A percentile compares a stretch with the other conserved stretches of the same genome.
These are phyloP conservation scores for Sclerotinia subarctica DNA, from an alignment of 2,329 filamentous ascomycete genomes.

Conservation along the genomic window DNA sequence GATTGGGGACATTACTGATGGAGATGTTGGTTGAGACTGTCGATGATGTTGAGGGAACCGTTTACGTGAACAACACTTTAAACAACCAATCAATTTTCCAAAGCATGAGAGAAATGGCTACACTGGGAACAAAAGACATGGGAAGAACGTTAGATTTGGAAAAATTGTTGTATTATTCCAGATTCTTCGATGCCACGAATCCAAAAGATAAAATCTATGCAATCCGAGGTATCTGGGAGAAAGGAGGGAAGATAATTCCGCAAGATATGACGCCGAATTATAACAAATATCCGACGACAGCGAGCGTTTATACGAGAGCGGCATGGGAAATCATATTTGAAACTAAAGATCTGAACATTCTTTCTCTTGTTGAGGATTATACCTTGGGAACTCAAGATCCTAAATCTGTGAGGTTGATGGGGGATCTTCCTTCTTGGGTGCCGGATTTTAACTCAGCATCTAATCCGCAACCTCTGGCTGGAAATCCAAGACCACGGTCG, in stretches of 20 bases:
- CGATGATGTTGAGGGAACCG: slow-evolving; percentile 3
- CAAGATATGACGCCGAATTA: slow-evolving; percentile 15
- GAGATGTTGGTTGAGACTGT: slow-evolving; percentile 16
- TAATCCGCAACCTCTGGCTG: slow-evolving; percentile 18
- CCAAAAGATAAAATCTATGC: slow-evolving; percentile 24
- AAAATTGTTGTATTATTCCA: slow-evolving; percentile 21
- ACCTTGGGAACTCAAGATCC: neutral
- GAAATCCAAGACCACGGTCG: slow-evolving; percentile 20
- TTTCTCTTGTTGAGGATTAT: slow-evolving; percentile 25
- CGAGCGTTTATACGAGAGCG: slow-evolving; percentile 22
- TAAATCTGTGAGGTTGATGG: neutral
- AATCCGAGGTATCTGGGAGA: slow-evolving; percentile 22
- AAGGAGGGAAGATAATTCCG: slow-evolving; percentile 11
- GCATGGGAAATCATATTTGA: slow-evolving; percentile 19
- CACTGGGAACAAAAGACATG: neutral
- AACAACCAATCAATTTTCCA: slow-evolving; percentile 23
- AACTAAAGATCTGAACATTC: slow-evolving; percentile 23
- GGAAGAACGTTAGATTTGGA: slow-evolving; percentile 18
- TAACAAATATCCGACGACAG: neutral
- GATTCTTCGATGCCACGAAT: slow-evolving; percentile 22
- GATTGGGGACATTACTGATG: slow-evolving; percentile 18
- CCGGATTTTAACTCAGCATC: slow-evolving; percentile 23
- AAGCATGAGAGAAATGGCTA: slow-evolving; percentile 12
- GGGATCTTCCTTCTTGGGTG: slow-evolving; percentile 25
- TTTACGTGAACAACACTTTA: slow-evolving; percentile 21